Base-by-base conservation (phyloP, 2,329 filamentous ascomycete genomes). In the Ilyonectria robusta region DNA sequence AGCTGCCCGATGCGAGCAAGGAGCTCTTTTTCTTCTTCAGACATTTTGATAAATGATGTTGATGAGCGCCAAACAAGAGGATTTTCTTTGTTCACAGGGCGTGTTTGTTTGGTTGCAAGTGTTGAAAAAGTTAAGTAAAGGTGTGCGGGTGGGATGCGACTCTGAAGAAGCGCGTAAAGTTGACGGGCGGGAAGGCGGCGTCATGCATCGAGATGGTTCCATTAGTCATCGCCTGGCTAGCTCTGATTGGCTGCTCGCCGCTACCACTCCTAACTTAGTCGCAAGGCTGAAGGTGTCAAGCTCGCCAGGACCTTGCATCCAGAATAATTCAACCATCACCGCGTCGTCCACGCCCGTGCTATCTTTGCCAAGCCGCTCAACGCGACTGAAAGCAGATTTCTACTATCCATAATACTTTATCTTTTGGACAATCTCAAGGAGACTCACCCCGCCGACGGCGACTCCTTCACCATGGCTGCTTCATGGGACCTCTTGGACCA, bases 401-500 rank as follows among this genome's bases (percentile, higher is more conserved):
- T 31, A 35, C 29, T 33, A 13, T 33, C 29, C 6, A 33, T 2
- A 46, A 46, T 21, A 19, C 9, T 13, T 5, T 31, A 6, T 56
- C 23, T 42, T 60, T 48, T 26, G 21, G 37, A 15, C 40, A 54
- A 68, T 42, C 67, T 13, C 44, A 8, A 65, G 50, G 59, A 57
- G 29, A 57, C 46, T 29, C 48, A 26, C 15, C 31, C 21, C 10
- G 19, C 53, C 26, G 3, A 33, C 13, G 37, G 19, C 47, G 8
- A 35, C 58, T 17, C 44, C n/a, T 40, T 47, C 8, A 74, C 58
- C 62, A 85, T 85, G 84, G 60, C 68, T 60, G 77, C 84, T 23
- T 80, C 81, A 54, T 94, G 91, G 84, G 86, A 88, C 50, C 84
- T 95, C 54, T 85, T 97, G 55, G 91, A 94, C 62, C 92, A 93